Evolutionary conservation across 176 grass and related monocot species (phyloP), one percentile per base, ranked within the genome.

Genomic region (Alloteropsis semialata): DNA sequence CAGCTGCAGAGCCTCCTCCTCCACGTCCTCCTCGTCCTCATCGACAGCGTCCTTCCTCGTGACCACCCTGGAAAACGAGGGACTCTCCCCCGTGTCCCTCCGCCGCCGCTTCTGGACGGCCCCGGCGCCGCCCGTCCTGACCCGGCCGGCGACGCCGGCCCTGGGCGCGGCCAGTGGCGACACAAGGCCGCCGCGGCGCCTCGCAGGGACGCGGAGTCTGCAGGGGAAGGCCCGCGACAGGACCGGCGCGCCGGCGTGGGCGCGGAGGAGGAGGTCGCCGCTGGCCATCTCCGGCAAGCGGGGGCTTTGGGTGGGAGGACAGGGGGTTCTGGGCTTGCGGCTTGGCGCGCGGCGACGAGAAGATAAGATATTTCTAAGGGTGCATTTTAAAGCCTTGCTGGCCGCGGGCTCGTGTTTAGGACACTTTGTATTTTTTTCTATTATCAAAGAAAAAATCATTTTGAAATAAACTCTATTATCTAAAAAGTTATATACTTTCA

Each of bases 211-310:
- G 39, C 73, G n/a, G 44, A 85, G 85, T 78, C 83, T 83, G 76
- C 83, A 77, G 28, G 92, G 89, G 73, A 95, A 92, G 19, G 82
- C 76, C 85, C 88, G 82, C 15, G 73, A 33, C 10, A 95, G 75
- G 37, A 91, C 70, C 19, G 88, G 79, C 66, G 62, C 37, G 12
- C 66, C 73, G 10, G 83, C 71, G 34, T 85, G 50, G 38, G 84
- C 28, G 73, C 84, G 84, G 77, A 94, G 27, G 42, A 77, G 81
- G 32, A 90, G 75, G 88, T 88, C 78, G 29, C 79, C 81, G 82
- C 78, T 54, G 30, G 91, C 56, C 91, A 93, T 93, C 45, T 69
- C 75, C 58, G 34, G 59, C 38, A 30, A 64, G 84, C 58, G 68
- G 24, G 84, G 75, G n/a, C n/a, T 91, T 84, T 87, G n/a, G n/a